Evolutionary conservation across 352 stramenopile species (phyloP).

Genomic region (Globisporangium radiosum): DNA sequence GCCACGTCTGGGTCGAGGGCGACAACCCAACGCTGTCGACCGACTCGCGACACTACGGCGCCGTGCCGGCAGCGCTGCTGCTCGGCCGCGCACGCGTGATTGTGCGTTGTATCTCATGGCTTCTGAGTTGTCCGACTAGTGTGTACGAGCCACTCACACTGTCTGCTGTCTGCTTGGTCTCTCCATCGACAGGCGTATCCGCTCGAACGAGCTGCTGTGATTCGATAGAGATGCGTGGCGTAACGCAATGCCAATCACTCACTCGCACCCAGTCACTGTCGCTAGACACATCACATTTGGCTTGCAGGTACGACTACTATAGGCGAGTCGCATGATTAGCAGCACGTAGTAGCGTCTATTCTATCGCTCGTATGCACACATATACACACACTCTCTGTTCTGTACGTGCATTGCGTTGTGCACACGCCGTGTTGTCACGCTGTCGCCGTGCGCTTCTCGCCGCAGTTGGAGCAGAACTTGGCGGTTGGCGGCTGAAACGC

Average conservation of each 20-base stretch:
- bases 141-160: neutral
- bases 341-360: neutral
- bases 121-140: conserved; percentile 1
- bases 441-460: conserved; percentile 30
- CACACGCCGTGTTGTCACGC: no score
- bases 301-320: no score
- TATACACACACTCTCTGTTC: neutral
- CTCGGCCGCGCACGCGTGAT: conserved; percentile 63
- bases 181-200: conserved; percentile 9
- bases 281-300: no score
- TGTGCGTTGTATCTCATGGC: conserved; percentile 32
- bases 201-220: conserved; percentile 10
- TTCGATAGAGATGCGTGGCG: conserved; percentile 16
- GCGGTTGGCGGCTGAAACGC: conserved; percentile 38
- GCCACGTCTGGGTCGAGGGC: conserved; percentile 95
- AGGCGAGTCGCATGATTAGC: no score
- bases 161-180: neutral
- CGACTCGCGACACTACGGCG: conserved; percentile 93
- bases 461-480: conserved; percentile 75
- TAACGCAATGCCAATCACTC: neutral
- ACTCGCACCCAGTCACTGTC: no score
- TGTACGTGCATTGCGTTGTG: no score
- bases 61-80: conserved; percentile 86
- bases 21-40: conserved; percentile 93
- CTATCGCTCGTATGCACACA: neutral